Base-by-base conservation (phyloP, 75 land plant species). In the Ceratopteris richardii region DNA sequence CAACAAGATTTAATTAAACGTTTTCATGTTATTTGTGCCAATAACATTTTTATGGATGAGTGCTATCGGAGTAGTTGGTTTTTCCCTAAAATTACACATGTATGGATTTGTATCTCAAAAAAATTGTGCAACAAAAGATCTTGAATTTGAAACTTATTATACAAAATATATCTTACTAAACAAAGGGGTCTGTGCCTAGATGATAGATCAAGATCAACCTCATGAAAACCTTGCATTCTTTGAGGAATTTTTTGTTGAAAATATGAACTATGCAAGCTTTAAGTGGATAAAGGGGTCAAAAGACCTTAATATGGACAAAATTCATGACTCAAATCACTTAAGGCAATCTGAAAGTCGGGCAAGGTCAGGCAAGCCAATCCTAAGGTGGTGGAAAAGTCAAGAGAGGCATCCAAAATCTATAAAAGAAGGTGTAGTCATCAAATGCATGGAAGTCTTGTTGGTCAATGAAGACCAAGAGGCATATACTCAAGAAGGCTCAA, bases 31-130 rank as follows among this genome's bases (percentile, higher is more conserved):
- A 65, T 65, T 51, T 51, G 44, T 67, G 33, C 40, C 18, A 53
- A 23, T 67, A 14, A 61, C 57, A 0, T 22, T 63, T 42, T 60
- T 68, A 61, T 61, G 64, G 64, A 61, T 52, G 71, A 68, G 57
- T 54, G 44, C 71, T 54, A 50, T 61, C 60, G 58, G 57, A 41
- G 55, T 68, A 60, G 64, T 68, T 29, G 53, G 71, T 60, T 48
- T 68, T 31, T 48, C 50, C 60, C n/a, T 68, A 39, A 68, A 68
- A 20, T 61, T 61, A 60, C 41, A 36, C 60, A 29, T 37, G 26
- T 61, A 67, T 51, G 57, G 60, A n/a, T 60, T 60, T 68, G 64
- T 61, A 48, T 68, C 48, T 1, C 31, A 61, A 25, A 64, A 68
- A 55, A 68, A 60, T 29, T 9, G 31, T 61, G 71, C 46, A 41